Percentiles rank a stretch among this genome's conserved stretches.
Conservation (phyloP, 257 asterid species). For the Gynochthodes officinalis region DNA sequence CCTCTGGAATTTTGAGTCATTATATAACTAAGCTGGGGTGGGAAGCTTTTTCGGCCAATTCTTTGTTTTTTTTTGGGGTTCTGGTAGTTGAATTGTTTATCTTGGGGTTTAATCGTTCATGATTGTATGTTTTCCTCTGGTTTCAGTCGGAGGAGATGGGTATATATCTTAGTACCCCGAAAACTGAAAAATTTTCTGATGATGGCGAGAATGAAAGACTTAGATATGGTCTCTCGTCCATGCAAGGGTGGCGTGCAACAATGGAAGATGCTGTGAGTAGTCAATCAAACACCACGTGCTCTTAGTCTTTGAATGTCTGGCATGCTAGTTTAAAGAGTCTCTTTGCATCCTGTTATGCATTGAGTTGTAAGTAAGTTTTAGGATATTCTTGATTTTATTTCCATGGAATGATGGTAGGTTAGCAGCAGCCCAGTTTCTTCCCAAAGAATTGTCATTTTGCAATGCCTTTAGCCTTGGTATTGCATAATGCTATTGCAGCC, state of each 20-base stretch:
- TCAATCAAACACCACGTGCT: conserved; percentile 11
- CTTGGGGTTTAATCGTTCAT: background rate
- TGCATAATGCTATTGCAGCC: background rate
- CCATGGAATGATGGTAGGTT: background rate
- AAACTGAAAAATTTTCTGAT: conserved; percentile 82
- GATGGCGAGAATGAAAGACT: conserved; percentile 73
- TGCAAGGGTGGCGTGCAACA: conserved; percentile 99
- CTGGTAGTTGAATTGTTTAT: background rate
- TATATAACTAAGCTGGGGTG: background rate
- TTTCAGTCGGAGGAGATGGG: conserved; percentile 71
- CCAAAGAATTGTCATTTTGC: background rate
- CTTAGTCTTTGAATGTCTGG: background rate
- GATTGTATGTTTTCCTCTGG: conserved; percentile 13
- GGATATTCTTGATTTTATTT: conserved; percentile 5
- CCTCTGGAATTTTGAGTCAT: background rate
- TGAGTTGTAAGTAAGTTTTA: background rate
- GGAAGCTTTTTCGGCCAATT: background rate
- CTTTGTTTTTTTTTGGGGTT: background rate
- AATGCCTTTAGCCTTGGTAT: background rate
- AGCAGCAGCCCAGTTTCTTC: background rate
- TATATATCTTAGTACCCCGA: conserved; percentile 84
- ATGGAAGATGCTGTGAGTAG: conserved; percentile 97
- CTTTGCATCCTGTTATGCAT: background rate
- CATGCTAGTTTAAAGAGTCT: background rate
- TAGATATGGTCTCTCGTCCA: conserved; percentile 75